Conservation (phyloP, 164 flowering plant species). For the Malania oleifera region DNA sequence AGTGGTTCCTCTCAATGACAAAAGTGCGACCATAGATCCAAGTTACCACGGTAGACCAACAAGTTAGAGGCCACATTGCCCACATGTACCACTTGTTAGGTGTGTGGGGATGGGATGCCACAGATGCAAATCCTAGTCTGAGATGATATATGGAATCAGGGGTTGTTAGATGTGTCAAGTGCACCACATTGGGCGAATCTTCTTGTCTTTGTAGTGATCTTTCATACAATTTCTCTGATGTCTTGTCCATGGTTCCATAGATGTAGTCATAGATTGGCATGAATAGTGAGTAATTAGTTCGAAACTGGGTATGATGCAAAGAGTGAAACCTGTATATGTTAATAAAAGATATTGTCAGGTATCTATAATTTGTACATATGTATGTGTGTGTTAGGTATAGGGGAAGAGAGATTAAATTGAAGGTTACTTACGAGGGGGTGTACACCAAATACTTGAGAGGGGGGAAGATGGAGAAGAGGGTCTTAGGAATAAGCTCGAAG, state of each 20-base stretch:
- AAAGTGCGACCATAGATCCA: slow-evolving; percentile 48
- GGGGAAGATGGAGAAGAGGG: slow-evolving; percentile 29
- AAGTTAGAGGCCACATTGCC: slow-evolving; percentile 60
- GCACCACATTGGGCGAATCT: slow-evolving; percentile 51
- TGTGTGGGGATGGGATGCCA: slow-evolving; percentile 53
- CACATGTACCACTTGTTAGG: slow-evolving; percentile 63
- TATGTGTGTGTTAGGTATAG: slow-evolving; percentile 18
- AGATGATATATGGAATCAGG: slow-evolving; percentile 65
- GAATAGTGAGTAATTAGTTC: slow-evolving; percentile 51
- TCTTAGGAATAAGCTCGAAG: slow-evolving; percentile 30
- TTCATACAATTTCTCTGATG: slow-evolving; percentile 44
- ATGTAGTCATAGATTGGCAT: slow-evolving; percentile 53
- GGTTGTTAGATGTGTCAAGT: slow-evolving; percentile 66
- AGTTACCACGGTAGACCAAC: slow-evolving; percentile 32
- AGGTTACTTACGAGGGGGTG: slow-evolving; percentile 29
- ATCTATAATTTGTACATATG: slow-evolving; percentile 16
- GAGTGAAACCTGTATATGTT: slow-evolving; percentile 42
- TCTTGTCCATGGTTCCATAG: slow-evolving; percentile 51
- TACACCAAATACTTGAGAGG: slow-evolving; percentile 22
- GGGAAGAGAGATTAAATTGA: neutral
- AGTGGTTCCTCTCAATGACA: slow-evolving; percentile 44
- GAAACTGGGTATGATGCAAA: slow-evolving; percentile 48
- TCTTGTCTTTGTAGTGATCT: slow-evolving; percentile 30
- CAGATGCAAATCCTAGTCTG: slow-evolving; percentile 49
- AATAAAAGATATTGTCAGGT: no score